These are phyloP conservation scores for Cenococcum geophilum DNA, from an alignment of 495 filamentous ascomycete species.

Conservation along the genomic window DNA sequence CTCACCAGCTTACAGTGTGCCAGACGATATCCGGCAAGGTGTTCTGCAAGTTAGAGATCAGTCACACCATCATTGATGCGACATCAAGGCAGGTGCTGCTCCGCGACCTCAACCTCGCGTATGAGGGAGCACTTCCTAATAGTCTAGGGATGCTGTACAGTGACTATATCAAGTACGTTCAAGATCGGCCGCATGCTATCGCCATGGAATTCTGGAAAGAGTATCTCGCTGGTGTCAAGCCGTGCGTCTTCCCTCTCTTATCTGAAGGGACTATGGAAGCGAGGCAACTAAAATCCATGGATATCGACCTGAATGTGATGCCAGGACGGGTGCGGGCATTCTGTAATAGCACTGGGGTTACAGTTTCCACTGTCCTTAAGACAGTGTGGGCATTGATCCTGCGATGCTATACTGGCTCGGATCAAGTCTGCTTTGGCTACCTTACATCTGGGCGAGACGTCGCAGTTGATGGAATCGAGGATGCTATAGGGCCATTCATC, in stretches of 20 bases:
- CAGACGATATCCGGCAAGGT: slow-evolving; percentile 40
- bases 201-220: slow-evolving; percentile 51
- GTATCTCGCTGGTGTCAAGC: slow-evolving; percentile 45
- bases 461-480: slow-evolving; percentile 43
- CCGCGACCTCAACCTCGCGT: slow-evolving; percentile 45
- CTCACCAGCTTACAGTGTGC: slow-evolving; percentile 48
- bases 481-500: slow-evolving; percentile 46
- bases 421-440: slow-evolving; percentile 29
- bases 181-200: slow-evolving; percentile 35
- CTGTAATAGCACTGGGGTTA: slow-evolving; percentile 19
- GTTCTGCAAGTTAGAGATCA: slow-evolving; percentile 51
- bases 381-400: slow-evolving; percentile 26
- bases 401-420: slow-evolving; percentile 22
- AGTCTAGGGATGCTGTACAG: slow-evolving; percentile 48
- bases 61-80: slow-evolving; percentile 50
- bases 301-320: no score
- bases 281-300: no score
- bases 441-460: slow-evolving; percentile 44
- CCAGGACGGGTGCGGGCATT: no score
- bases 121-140: slow-evolving; percentile 39
- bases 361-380: slow-evolving; percentile 21
- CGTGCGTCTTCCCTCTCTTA: slow-evolving; percentile 48
- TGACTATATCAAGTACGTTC: slow-evolving; percentile 48
- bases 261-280: no score
- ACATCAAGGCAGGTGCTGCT: slow-evolving; percentile 46